Base-by-base conservation (phyloP, 2,329 filamentous ascomycete genomes). In the Paraphaeosphaeria sporulosa region DNA sequence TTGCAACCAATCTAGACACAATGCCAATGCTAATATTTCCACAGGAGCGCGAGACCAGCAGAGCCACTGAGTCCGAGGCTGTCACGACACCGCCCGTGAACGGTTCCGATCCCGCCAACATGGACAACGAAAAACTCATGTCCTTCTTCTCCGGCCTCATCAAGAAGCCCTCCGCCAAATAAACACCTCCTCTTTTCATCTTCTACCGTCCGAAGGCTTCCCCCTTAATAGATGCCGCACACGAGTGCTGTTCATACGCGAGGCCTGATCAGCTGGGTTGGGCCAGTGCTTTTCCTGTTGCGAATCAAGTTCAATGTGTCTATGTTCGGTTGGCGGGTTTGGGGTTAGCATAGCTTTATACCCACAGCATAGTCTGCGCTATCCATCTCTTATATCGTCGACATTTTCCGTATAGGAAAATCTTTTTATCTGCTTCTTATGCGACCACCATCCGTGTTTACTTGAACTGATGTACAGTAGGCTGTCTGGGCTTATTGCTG, bases 101-200 rank as follows among this genome's bases (percentile, higher is more conserved):
- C 17, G 58, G 66, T 17, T 65, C 72, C 21, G 74, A 76, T 49
- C 62, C 71, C 2, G 68, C 66, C 21, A 75, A 76, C 58, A 72
- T 76, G 63, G 75, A 77, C 59, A 79, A 79, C 61, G 76, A 79
- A 19, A 76, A 77, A 54, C 68, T 79, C 38, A 73, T 75, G 57
- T 77, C 74, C 0, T 79, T 79, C 68, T 79, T 79, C 59, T 76
- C 76, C 1, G 74, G 76, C 4, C 58, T 79, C 38, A 75, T 78
- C 58, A 78, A 74, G 50, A 77, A 64, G 47, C 38, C 62, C 59
- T 23, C 61, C 65, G 7, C 59, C 65, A n/a, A 71, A 66, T 58
- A 74, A 64, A 52, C 72, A 44, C 73, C 7, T 52, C 36, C 23
- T 62, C 21, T 40, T n/a, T 23, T 36, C 4, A 15, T 42, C 15